These are phyloP conservation scores for Cucurbita moschata DNA, from an alignment of 306 rosid species.

Conservation along the genomic window DNA sequence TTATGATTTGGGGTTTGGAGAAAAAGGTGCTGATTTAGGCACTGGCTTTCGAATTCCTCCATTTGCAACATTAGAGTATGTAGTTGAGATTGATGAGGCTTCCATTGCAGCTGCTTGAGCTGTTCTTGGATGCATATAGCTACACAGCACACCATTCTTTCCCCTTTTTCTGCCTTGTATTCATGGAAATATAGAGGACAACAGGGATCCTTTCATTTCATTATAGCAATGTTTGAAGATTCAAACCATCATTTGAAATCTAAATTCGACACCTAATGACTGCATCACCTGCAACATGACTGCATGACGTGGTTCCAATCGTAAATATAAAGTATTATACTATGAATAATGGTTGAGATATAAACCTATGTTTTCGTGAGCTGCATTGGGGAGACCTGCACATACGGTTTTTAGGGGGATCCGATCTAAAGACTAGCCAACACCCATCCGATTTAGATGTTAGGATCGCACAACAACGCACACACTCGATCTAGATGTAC, in stretches of 20 bases:
- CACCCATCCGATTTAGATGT: not conserved
- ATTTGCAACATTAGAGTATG: constrained; percentile 59
- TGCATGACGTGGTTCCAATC: no score
- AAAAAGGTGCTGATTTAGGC: constrained; percentile 76
- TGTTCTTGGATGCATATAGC: not conserved
- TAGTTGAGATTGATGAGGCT: constrained; percentile 70
- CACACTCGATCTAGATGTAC: no score
- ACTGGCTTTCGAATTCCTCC: constrained; percentile 63
- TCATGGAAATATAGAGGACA: not conserved
- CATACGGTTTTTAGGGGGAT: not conserved
- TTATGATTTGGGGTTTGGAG: constrained; percentile 61
- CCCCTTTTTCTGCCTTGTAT: not conserved
- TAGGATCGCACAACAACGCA: no score
- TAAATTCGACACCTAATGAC: no score
- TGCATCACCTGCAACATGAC: no score
- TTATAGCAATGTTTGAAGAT: no score
- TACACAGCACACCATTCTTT: not conserved
- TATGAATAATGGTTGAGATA: no score
- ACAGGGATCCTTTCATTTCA: not conserved
- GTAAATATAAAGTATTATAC: no score
- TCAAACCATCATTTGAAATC: no score
- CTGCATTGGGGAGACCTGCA: not conserved
- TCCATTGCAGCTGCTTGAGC: constrained; percentile 81
- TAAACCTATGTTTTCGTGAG: not conserved
- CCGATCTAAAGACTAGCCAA: not conserved